These are phyloP conservation scores for Apiotrichum laibachii DNA, from an alignment of 1,284 basidiomycete genomes.

Conservation along the genomic window DNA sequence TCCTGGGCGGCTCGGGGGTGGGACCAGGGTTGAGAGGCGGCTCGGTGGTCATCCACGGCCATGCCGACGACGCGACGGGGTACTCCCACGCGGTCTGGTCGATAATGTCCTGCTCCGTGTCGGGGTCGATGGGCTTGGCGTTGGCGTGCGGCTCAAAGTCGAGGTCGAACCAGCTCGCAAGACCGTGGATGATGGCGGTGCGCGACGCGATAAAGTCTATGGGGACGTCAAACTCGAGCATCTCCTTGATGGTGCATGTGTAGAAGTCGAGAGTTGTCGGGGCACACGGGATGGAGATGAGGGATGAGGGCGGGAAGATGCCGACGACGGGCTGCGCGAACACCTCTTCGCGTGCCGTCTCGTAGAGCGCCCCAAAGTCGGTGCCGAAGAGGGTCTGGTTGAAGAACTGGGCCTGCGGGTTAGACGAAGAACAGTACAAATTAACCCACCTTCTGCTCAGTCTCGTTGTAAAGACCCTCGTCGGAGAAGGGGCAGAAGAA, in stretches of 20 bases:
- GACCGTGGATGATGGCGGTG: constrained; percentile 49
- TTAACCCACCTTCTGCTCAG: constrained; percentile 50
- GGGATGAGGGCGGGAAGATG: constrained; percentile 49
- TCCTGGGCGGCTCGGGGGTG: constrained; percentile 38
- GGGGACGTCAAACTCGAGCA: constrained; percentile 47
- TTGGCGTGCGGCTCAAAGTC: constrained; percentile 35
- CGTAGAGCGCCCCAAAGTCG: constrained; percentile 46
- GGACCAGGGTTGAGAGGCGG: constrained; percentile 45
- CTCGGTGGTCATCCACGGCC: constrained; percentile 42
- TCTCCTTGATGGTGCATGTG: constrained; percentile 41
- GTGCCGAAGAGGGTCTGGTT: constrained; percentile 50
- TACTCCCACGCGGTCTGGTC: constrained; percentile 34
- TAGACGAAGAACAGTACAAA: neutral
- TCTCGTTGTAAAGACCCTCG: constrained; percentile 54
- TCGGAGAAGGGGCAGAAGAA: constrained; percentile 55
- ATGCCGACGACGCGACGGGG: constrained; percentile 25
- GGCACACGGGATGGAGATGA: constrained; percentile 38
- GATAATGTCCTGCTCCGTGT: constrained; percentile 11
- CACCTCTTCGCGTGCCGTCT: constrained; percentile 42
- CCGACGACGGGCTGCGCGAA: constrained; percentile 52
- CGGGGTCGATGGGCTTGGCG: constrained; percentile 6
- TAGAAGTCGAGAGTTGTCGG: constrained; percentile 51
- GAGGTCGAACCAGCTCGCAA: constrained; percentile 52
- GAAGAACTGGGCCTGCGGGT: constrained; percentile 50
- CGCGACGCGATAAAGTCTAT: constrained; percentile 46